phyloP scores from a whole-genome alignment of 768 basidiomycete species.

The Tricholoma saponaceum region DNA sequence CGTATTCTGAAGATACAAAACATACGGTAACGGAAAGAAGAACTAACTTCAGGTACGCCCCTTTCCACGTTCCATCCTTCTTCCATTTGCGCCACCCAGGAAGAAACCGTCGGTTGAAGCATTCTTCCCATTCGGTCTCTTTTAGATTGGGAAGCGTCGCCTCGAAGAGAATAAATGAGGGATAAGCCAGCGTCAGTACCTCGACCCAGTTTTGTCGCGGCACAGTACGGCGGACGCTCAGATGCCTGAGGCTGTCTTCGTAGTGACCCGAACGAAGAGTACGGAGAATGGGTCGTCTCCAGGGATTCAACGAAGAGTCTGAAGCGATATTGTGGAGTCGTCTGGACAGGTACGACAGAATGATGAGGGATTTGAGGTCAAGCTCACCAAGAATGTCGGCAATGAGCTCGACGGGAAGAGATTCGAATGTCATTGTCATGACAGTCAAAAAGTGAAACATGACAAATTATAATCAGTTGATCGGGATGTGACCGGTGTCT shows the following conservation, averaged over 20 bases:
- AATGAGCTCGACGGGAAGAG: slow-evolving; percentile 74
- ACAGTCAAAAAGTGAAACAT: not conserved
- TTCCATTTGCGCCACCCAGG: slow-evolving; percentile 76
- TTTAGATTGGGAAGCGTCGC: slow-evolving; percentile 65
- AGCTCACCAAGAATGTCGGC: slow-evolving; percentile 69
- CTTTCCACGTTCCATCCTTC: slow-evolving; percentile 60
- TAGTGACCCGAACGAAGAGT: slow-evolving; percentile 45
- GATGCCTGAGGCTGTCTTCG: slow-evolving; percentile 47
- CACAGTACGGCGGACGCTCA: slow-evolving; percentile 59
- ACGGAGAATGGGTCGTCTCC: slow-evolving; percentile 67
- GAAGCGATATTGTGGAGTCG: slow-evolving; percentile 54
- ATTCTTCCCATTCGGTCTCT: slow-evolving; percentile 70
- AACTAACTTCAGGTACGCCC: slow-evolving; percentile 60
- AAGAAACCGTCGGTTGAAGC: slow-evolving; percentile 65
- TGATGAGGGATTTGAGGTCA: slow-evolving; percentile 56
- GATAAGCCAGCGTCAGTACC: slow-evolving; percentile 57
- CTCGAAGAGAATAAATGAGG: slow-evolving; percentile 63
- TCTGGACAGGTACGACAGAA: slow-evolving; percentile 56
- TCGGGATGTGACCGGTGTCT: not conserved
- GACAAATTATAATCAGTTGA: not conserved
- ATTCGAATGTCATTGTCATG: slow-evolving; percentile 30
- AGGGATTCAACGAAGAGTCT: slow-evolving; percentile 66
- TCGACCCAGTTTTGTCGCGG: slow-evolving; percentile 81
- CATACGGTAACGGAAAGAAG: slow-evolving; percentile 5
- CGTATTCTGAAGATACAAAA: slow-evolving; percentile 7